A percentile compares a stretch with the other conserved stretches of the same genome.
phyloP scores from a whole-genome alignment of 1,139 yeast species.

The Debaryomyces sp. region DNA sequence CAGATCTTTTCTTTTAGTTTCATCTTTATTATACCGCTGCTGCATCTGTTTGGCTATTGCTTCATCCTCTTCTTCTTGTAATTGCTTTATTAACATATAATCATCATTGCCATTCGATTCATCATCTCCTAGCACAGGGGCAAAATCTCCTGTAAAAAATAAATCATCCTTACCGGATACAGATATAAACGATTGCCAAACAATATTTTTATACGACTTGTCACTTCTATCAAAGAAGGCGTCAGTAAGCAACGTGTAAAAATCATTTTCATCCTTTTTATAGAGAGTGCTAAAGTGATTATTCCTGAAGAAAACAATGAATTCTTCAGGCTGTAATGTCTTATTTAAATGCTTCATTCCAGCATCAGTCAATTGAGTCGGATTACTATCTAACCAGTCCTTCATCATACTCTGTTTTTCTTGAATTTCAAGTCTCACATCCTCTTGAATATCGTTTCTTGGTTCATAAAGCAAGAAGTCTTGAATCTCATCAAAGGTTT shows the following conservation, averaged over 20 bases:
- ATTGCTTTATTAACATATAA: conserved; percentile 47
- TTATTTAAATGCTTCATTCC: conserved; percentile 57
- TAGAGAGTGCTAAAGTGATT: conserved; percentile 80
- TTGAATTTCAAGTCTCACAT: conserved; percentile 7
- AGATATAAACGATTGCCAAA: conserved; percentile 77
- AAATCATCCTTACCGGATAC: conserved; percentile 67
- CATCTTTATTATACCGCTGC: conserved; percentile 19
- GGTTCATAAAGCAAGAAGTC: conserved; percentile 29
- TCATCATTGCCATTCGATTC: conserved; percentile 30
- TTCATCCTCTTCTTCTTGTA: conserved; percentile 68
- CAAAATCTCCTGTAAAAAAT: conserved; percentile 65
- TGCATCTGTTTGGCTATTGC: conserved; percentile 54
- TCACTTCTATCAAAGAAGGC: conserved; percentile 49
- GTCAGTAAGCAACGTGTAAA: conserved; percentile 73
- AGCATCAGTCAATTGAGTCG: conserved; percentile 68
- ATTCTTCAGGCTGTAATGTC: conserved; percentile 38
- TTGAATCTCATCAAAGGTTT: conserved; percentile 50
- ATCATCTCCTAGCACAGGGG: conserved; percentile 39
- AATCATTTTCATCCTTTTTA: conserved; percentile 50
- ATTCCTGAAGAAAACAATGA: conserved; percentile 76
- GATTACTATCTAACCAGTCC: conserved; percentile 53
- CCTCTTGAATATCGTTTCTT: conserved; percentile 13
- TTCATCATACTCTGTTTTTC: conserved; percentile 22
- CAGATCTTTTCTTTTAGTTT: neutral
- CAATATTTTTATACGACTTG: conserved; percentile 44